Base-by-base conservation (phyloP, 202 grass and related monocot species). In the Setaria italica region DNA sequence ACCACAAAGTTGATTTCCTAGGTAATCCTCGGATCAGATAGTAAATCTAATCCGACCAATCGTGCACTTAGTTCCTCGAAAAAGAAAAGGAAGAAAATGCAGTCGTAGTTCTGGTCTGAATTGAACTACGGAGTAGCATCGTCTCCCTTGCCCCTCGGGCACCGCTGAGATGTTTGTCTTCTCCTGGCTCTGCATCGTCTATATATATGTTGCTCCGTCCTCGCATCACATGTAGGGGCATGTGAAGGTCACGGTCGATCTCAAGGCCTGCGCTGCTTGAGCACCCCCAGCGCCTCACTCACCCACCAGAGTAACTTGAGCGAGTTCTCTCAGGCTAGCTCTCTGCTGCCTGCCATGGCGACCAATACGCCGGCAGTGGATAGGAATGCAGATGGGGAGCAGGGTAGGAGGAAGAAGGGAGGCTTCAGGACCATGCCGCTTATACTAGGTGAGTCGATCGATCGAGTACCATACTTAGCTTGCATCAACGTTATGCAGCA, bases 371-470 rank as follows among this genome's bases (percentile, higher is more conserved):
- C 77, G 30, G 2, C 63, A 43, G 43, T 37, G 70, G 81, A 67
- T 6, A 63, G 19, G 34, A 66, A 62, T 59, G 80, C 63, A 62
- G 67, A 77, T 67, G 79, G 39, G 33, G 80, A 80, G 59, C 67
- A 83, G 42, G 79, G 70, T 55, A 85, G 64, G 70, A 87, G 6
- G 85, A 93, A 86, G 85, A 64, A 91, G 58, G 93, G 93, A 62
- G 93, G 93, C 46, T 89, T 93, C 93, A 87, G 72, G 87, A 93
- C 91, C 84, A 91, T 95, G 89, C 93, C 93, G 9, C 87, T 95
- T 41, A 91, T 95, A 78, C 81, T 95, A 9, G 91, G 93, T 95
- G 81, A 95, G 81, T 29, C 51, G 19, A 13, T 29, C 51, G 19
- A 13, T 75, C 50, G 6, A 67, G 30, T 53, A 39, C 46, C 8